Conservation (phyloP, 805 yeast species). For the Ogataea haglerorum region DNA sequence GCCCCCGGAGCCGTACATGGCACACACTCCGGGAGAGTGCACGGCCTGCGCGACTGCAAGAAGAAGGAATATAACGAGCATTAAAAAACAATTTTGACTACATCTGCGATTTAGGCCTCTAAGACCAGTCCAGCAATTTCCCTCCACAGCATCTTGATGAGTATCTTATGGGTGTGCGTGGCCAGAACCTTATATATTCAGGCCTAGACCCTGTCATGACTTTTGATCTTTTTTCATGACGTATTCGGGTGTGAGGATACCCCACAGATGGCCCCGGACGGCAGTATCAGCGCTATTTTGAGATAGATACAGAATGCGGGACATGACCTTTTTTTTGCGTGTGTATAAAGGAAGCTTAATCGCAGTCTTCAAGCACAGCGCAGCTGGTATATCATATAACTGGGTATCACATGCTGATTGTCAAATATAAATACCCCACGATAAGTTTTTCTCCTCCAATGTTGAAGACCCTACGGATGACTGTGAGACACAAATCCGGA, state of each 20-base stretch:
- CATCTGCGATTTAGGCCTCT: neutral
- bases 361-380: neutral
- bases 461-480: constrained; percentile 3
- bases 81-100: constrained; percentile 1
- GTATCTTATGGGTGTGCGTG: no score
- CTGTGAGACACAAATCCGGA: constrained; percentile 3
- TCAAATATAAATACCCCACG: constrained; percentile 11
- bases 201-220: neutral
- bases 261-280: neutral
- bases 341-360: neutral
- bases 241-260: constrained; percentile 10
- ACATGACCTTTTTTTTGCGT: neutral
- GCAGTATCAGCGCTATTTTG: neutral
- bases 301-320: neutral
- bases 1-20: constrained; percentile 66
- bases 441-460: neutral
- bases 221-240: constrained; percentile 5
- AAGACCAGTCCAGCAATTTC: no score
- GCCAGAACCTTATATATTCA: no score
- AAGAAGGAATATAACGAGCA: constrained; percentile 7
- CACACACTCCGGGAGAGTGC: constrained; percentile 46
- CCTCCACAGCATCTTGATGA: no score
- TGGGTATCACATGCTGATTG: constrained; percentile 7
- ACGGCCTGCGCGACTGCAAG: constrained; percentile 11
- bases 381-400: neutral